These are phyloP conservation scores for Graphium sp. DNA, from an alignment of 2,329 filamentous ascomycete genomes.

Conservation along the genomic window DNA sequence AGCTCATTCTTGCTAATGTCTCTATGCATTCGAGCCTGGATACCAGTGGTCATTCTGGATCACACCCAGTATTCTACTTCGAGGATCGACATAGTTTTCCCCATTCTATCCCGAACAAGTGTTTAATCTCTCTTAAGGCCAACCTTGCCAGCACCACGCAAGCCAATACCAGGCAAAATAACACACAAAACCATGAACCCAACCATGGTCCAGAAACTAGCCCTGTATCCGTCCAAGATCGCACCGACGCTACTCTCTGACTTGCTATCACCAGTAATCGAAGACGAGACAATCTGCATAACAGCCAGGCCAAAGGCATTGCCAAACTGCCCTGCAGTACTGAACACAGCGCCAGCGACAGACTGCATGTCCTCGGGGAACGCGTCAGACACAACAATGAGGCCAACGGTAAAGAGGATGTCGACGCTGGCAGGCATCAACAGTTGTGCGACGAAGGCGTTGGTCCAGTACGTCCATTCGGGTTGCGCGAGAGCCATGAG, in stretches of 20 bases:
- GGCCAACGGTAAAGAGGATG: conserved; percentile 36
- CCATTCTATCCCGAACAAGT: too few relatives aligned
- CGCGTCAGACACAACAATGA: conserved; percentile 33
- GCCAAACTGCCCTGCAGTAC: conserved; percentile 38
- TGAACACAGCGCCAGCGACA: conserved; percentile 44
- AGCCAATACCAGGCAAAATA: conserved; percentile 18
- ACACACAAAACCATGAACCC: conserved; percentile 23
- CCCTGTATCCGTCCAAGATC: conserved; percentile 29
- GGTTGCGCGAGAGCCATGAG: conserved; percentile 36
- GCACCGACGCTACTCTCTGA: conserved; percentile 11
- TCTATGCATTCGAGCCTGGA: too few relatives aligned
- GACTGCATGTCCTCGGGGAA: conserved; percentile 41
- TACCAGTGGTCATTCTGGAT: too few relatives aligned
- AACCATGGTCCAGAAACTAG: conserved; percentile 32
- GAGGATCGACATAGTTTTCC: too few relatives aligned
- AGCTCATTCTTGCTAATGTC: too few relatives aligned
- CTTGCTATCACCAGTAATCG: conserved; percentile 16
- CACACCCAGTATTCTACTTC: too few relatives aligned
- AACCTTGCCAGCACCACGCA: conserved; percentile 24
- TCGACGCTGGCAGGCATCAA: conserved; percentile 23
- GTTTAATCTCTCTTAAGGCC: conserved; percentile 26
- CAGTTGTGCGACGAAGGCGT: conserved; percentile 23
- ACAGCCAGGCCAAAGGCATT: conserved; percentile 28
- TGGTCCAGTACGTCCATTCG: conserved; percentile 31
- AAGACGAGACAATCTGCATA: conserved; percentile 24